A percentile compares a stretch with the other conserved stretches of the same genome.
Conservation (phyloP, 805 yeast genomes). For the Saturnispora saitoi region DNA sequence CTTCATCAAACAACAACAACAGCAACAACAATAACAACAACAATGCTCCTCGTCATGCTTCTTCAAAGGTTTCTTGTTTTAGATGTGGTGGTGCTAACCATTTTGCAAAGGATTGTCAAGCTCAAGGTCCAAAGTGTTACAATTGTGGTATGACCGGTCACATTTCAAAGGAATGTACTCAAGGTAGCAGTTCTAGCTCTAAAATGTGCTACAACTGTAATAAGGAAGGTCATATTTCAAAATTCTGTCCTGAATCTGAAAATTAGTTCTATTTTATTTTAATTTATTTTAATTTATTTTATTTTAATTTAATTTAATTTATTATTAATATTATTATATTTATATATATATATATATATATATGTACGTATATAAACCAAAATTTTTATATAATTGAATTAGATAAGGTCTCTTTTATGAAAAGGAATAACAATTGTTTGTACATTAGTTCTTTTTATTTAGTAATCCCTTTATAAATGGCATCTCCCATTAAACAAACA, state of each 20-base stretch:
- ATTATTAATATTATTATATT: neutral
- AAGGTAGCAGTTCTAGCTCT: slow-evolving; percentile 33
- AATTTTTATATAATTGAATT: neutral
- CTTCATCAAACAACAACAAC: slow-evolving; percentile 14
- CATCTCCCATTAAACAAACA: slow-evolving; percentile 59
- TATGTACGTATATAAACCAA: neutral
- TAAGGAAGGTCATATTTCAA: slow-evolving; percentile 80
- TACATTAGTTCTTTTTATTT: no score
- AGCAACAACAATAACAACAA: no score
- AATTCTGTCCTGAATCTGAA: slow-evolving; percentile 43
- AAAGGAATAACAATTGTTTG: neutral
- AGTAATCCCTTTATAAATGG: slow-evolving; percentile 40
- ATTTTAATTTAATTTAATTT: no score
- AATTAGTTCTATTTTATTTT: neutral
- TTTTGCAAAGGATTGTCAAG: slow-evolving; percentile 82
- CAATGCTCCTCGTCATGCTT: slow-evolving; percentile 11
- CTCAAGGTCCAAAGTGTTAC: slow-evolving; percentile 66
- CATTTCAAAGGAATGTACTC: slow-evolving; percentile 73
- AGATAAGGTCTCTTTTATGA: neutral
- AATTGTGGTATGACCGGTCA: slow-evolving; percentile 90
- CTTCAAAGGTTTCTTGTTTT: slow-evolving; percentile 57
- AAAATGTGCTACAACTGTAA: slow-evolving; percentile 71
- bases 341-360: neutral
- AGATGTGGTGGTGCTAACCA: slow-evolving; percentile 92
- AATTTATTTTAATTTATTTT: slow-evolving; percentile 1